Percentiles rank a stretch among this genome's conserved stretches.
Evolutionary conservation across 2,329 filamentous ascomycete species (phyloP).

Genomic region (Colletotrichum truncatum): DNA sequence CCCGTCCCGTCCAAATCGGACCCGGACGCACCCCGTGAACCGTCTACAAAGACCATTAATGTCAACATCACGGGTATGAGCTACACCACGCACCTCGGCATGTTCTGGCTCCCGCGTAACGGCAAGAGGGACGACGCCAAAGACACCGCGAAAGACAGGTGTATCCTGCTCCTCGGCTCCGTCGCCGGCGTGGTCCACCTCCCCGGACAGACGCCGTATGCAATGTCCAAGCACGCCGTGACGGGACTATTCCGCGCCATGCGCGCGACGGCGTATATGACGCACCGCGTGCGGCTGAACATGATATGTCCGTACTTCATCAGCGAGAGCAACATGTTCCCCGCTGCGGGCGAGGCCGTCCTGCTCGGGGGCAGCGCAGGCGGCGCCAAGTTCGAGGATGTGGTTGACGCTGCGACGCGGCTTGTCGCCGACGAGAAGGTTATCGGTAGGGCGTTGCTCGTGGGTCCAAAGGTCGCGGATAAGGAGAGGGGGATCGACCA

Average conservation of each 20-base stretch:
- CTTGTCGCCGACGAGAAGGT: constrained; percentile 67
- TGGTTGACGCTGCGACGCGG: constrained; percentile 70
- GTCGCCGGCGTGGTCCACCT: constrained; percentile 63
- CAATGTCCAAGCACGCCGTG: constrained; percentile 71
- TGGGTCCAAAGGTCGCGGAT: constrained; percentile 56
- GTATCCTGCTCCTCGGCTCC: constrained; percentile 71
- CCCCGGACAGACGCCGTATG: constrained; percentile 61
- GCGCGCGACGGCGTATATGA: constrained; percentile 54
- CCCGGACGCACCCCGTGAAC: constrained; percentile 48
- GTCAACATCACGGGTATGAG: constrained; percentile 72
- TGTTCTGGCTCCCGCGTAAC: constrained; percentile 65
- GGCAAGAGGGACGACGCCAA: constrained; percentile 12
- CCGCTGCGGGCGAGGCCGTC: constrained; percentile 54
- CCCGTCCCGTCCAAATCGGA: constrained; percentile 53
- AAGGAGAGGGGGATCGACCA: constrained; percentile 13
- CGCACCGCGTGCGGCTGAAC: constrained; percentile 67
- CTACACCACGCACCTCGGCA: constrained; percentile 72
- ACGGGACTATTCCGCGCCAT: constrained; percentile 71
- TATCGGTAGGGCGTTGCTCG: constrained; percentile 63
- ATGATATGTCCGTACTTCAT: constrained; percentile 74
- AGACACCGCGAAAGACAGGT: constrained; percentile 56
- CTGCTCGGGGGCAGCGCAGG: constrained; percentile 61
- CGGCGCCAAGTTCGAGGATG: constrained; percentile 63
- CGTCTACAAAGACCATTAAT: constrained; percentile 62
- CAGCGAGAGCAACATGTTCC: constrained; percentile 65